Percentiles rank a stretch among this genome's conserved stretches.
Evolutionary conservation across 331 rosid genomes (phyloP).

Genomic region (Spiraea crenata): DNA sequence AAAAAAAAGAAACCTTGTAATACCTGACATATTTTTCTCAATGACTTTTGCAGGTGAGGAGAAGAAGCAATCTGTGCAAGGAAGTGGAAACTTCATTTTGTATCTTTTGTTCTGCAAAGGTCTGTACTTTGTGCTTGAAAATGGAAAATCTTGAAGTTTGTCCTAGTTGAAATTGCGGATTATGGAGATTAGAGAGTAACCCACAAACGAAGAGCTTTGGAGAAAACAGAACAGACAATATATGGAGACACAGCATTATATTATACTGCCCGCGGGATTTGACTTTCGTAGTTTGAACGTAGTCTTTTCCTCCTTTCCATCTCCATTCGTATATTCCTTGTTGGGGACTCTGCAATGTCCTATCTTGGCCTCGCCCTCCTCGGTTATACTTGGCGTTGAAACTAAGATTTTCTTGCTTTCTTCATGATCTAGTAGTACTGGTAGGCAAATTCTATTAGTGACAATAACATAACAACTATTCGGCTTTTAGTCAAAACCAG

Average conservation of each 20-base stretch:
- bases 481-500: too few species aligned
- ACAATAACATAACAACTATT: too few species aligned
- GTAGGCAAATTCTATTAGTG: too few species aligned
- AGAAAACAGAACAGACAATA: background rate
- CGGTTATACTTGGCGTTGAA: too few species aligned
- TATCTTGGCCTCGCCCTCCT: background rate
- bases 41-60: slow-evolving; percentile 17
- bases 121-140: background rate
- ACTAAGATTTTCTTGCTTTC: too few species aligned
- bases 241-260: background rate
- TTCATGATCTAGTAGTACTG: too few species aligned
- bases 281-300: slow-evolving; percentile 5
- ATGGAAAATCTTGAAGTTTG: background rate
- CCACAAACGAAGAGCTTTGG: background rate
- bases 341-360: background rate
- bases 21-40: slow-evolving; percentile 42
- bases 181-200: background rate
- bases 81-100: slow-evolving; percentile 50
- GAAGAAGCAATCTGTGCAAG: slow-evolving; percentile 40
- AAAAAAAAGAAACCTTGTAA: background rate
- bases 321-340: background rate
- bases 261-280: background rate
- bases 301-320: background rate
- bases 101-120: background rate
- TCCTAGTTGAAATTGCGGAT: background rate